These are phyloP conservation scores for Sedum album DNA, from an alignment of 164 flowering plant species.

Conservation along the genomic window DNA sequence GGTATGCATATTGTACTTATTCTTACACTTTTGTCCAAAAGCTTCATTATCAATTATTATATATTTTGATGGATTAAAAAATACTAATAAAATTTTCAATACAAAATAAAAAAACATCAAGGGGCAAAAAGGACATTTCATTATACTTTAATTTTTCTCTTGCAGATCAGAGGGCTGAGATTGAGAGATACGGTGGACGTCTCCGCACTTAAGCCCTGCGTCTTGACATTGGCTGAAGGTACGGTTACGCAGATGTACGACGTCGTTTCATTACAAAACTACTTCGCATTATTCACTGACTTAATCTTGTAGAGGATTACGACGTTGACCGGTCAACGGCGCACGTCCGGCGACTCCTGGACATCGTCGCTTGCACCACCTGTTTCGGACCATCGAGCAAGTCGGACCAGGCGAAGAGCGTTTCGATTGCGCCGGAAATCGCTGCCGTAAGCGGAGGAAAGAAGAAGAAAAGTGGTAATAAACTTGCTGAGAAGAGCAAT, in stretches of 20 bases:
- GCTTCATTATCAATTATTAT: too few relatives aligned
- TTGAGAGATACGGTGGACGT: conserved; percentile 82
- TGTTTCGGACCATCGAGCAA: conserved; percentile 52
- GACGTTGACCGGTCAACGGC: conserved; percentile 63
- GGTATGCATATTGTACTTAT: too few relatives aligned
- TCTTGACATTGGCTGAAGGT: conserved; percentile 71
- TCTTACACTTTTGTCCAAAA: too few relatives aligned
- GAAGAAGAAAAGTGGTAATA: conserved; percentile 19
- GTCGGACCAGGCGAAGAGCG: conserved; percentile 29
- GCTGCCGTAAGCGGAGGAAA: conserved; percentile 17
- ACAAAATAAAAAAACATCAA: background rate
- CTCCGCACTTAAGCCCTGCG: conserved; percentile 80
- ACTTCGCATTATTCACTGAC: background rate
- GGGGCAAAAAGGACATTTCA: background rate
- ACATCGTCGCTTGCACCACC: conserved; percentile 86
- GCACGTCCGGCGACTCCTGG: conserved; percentile 80
- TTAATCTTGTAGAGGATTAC: conserved; percentile 65
- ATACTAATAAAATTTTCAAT: background rate
- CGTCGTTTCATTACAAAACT: conserved; percentile 1
- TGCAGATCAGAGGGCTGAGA: conserved; percentile 71
- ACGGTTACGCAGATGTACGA: background rate
- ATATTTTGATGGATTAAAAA: background rate
- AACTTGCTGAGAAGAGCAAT: conserved; percentile 9
- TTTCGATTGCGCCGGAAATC: conserved; percentile 28
- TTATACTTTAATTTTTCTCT: background rate